Evolutionary conservation across 139 green algal species (phyloP).

Genomic region (Picochlorum costavermella): DNA sequence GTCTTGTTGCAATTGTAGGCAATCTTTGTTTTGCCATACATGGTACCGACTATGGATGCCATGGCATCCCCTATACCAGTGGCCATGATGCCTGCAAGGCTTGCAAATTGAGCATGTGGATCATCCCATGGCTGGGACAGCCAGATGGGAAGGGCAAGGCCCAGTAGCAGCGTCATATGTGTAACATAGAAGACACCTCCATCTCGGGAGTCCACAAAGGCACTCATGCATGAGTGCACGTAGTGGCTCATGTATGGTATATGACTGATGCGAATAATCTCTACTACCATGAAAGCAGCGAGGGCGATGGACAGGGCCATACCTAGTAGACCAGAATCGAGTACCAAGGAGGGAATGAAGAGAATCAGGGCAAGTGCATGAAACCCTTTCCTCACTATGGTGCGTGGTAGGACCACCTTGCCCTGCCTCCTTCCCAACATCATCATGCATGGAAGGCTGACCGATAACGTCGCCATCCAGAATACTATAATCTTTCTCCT

Average conservation of each 20-base stretch:
- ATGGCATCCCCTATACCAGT: conserved; percentile 31
- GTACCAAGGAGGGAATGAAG: conserved; percentile 59
- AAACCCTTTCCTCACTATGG: conserved; percentile 60
- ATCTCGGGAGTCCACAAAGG: conserved; percentile 65
- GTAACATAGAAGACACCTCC: conserved; percentile 49
- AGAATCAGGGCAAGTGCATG: conserved; percentile 62
- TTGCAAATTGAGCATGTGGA: conserved; percentile 9
- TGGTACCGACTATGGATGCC: conserved; percentile 42
- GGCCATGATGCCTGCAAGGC: conserved; percentile 39
- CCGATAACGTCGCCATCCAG: background rate
- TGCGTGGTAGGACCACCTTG: background rate
- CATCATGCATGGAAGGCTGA: conserved; percentile 5
- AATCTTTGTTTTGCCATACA: conserved; percentile 27
- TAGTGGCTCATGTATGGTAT: conserved; percentile 20
- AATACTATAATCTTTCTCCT: background rate
- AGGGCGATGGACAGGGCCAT: conserved; percentile 44
- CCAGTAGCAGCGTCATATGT: conserved; percentile 69
- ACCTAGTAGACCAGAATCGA: conserved; percentile 51
- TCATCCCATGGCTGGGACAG: conserved; percentile 9
- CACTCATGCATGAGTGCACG: conserved; percentile 51
- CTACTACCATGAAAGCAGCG: conserved; percentile 33
- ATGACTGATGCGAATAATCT: conserved; percentile 31
- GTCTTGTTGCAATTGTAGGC: conserved; percentile 51
- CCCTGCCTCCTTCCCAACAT: background rate
- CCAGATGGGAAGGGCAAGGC: conserved; percentile 66